Evolutionary conservation across 106 monocot genomes (phyloP).

Genomic region (Iris macrosiphon): DNA sequence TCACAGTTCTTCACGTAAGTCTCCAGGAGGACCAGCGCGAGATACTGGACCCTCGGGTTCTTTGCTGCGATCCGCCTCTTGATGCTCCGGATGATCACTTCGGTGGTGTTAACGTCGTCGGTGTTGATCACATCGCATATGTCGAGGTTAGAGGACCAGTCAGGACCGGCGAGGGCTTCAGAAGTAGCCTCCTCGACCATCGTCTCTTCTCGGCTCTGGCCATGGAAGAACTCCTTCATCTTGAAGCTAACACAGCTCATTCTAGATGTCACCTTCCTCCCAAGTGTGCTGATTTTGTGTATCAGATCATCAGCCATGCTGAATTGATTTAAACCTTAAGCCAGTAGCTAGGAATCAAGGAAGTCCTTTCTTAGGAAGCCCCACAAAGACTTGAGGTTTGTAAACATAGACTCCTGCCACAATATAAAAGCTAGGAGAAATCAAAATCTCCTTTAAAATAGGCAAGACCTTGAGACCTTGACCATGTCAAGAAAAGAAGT

Average conservation of each 20-base stretch:
- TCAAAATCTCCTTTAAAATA: too few relatives aligned
- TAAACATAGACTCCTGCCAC: too few relatives aligned
- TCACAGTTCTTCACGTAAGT: conserved; percentile 74
- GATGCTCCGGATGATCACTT: conserved; percentile 58
- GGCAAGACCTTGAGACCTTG: too few relatives aligned
- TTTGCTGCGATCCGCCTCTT: conserved; percentile 75
- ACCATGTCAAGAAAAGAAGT: too few relatives aligned
- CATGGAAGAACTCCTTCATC: conserved; percentile 81
- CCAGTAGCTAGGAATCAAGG: too few relatives aligned
- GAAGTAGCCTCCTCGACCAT: conserved; percentile 69
- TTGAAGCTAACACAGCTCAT: conserved; percentile 74
- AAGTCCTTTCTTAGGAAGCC: too few relatives aligned
- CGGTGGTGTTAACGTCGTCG: conserved; percentile 40
- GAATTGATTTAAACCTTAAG: too few relatives aligned
- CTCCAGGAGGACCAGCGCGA: conserved; percentile 65
- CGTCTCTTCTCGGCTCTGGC: conserved; percentile 57
- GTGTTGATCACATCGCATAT: conserved; percentile 77
- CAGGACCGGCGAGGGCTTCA: conserved; percentile 44
- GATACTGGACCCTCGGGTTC: conserved; percentile 47
- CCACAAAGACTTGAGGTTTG: too few relatives aligned
- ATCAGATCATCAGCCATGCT: conserved; percentile 59
- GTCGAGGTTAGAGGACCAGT: conserved; percentile 78
- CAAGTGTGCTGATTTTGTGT: conserved; percentile 72
- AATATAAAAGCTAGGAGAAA: too few relatives aligned
- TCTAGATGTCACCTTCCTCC: conserved; percentile 54